Base-by-base conservation (phyloP, 768 basidiomycete genomes). In the Lactifluus subvellereus region DNA sequence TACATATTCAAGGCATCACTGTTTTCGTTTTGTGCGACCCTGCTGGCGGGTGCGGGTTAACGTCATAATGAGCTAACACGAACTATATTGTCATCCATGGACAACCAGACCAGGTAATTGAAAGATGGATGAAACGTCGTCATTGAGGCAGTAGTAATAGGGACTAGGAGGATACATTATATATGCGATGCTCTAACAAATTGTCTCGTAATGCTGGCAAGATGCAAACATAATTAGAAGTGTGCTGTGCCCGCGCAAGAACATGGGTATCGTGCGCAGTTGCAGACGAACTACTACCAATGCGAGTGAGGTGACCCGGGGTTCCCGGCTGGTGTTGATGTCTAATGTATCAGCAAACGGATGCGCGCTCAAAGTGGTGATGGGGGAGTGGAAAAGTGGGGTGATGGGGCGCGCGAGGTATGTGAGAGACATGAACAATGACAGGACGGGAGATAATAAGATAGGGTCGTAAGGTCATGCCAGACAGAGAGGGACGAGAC, bases 161-260 rank as follows among this genome's bases (percentile, higher is more conserved):
- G 33, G 42, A 68, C 64, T 68, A 67, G 60, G 59, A 62, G 56
- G 66, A 61, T 62, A 67, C 65, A 69, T 73, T 60, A 70, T 75
- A 74, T 80, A 76, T 84, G 82, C 82, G 83, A 84, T 84, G 84
- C 84, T 86, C 84, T 84, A 83, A 76, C 75, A 80, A 77, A 82
- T 77, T 83, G 82, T 83, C 82, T 84, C 83, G 84, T 84, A 71
- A 79, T 80, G 74, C 75, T 75, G 74, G 71, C 62, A 66, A 74
- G 74, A 74, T 74, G 54, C 57, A 40, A 57, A 60, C 63, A 56
- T 53, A 66, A 66, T 67, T 61, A 67, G 63, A 65, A 67, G 59
- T 68, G 56, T 81, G 79, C 80, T 79, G 77, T 77, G 76, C 74
- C 66, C 69, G 68, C 67, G 60, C 62, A 64, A 66, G 71, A 66